These are phyloP conservation scores for Starmera caribaea DNA, from an alignment of 805 yeast genomes.

Conservation along the genomic window DNA sequence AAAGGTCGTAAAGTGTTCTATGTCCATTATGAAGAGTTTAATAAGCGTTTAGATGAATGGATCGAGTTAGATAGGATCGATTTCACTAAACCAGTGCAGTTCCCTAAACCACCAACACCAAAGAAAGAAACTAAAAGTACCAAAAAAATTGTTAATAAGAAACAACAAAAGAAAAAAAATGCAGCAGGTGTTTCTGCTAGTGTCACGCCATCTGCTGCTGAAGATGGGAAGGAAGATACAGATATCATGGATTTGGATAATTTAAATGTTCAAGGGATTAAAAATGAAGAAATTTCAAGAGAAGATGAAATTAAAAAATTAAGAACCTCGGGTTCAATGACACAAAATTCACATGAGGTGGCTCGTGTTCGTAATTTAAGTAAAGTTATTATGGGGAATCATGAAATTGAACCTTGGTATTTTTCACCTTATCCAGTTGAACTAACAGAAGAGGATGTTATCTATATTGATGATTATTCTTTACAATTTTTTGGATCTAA, in stretches of 20 bases:
- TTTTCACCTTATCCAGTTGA: constrained; percentile 96
- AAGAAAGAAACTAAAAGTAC: constrained; percentile 28
- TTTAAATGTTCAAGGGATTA: constrained; percentile 75
- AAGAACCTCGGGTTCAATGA: constrained; percentile 95
- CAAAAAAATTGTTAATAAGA: constrained; percentile 19
- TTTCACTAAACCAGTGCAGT: constrained; percentile 53
- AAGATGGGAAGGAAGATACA: constrained; percentile 12
- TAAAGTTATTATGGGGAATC: constrained; percentile 76
- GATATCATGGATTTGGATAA: constrained; percentile 82
- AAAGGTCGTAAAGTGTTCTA: constrained; percentile 76
- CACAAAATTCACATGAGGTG: constrained; percentile 77
- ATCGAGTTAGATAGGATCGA: constrained; percentile 64
- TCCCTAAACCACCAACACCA: constrained; percentile 52
- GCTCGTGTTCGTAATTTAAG: constrained; percentile 83
- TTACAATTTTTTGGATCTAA: constrained; percentile 79
- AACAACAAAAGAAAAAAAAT: constrained; percentile 26
- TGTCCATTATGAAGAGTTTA: constrained; percentile 90
- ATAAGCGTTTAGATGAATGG: constrained; percentile 97
- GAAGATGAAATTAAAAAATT: constrained; percentile 90
- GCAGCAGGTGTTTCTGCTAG: constrained; percentile 14
- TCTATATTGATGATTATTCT: constrained; percentile 88
- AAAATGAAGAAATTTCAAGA: constrained; percentile 61
- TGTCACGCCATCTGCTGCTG: constrained; percentile 18
- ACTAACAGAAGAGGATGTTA: constrained; percentile 81
- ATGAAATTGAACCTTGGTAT: constrained; percentile 97